Evolutionary conservation across 345 rosid genomes (phyloP).

Genomic region (Populus euphratica): DNA sequence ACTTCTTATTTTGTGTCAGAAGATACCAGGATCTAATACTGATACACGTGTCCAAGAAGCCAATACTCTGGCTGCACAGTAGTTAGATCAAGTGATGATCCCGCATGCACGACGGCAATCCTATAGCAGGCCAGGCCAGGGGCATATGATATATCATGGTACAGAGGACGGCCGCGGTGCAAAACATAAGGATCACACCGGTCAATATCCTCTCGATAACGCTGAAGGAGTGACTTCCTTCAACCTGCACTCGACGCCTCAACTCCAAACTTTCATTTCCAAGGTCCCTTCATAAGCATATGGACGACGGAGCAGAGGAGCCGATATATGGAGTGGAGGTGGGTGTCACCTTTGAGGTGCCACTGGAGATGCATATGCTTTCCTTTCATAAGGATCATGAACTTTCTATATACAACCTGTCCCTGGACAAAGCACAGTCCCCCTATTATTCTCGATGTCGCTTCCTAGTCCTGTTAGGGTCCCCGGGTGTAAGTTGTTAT

Average conservation of each 20-base stretch:
- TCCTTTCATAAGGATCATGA: neutral
- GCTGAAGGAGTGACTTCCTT: neutral
- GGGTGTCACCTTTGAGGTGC: too few species aligned
- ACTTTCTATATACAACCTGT: too few species aligned
- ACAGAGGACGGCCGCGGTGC: neutral
- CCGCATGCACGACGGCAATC: neutral
- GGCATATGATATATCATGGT: neutral
- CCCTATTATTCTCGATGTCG: neutral
- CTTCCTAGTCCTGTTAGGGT: neutral
- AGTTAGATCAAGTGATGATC: neutral
- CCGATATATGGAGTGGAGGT: too few species aligned
- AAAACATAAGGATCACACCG: neutral
- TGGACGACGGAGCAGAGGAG: too few species aligned
- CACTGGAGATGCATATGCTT: too few species aligned
- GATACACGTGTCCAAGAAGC: neutral
- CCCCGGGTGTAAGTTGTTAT: too few species aligned
- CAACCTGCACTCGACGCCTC: neutral
- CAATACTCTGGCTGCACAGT: neutral
- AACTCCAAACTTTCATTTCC: conserved; percentile 6
- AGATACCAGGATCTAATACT: neutral
- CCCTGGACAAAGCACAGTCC: neutral
- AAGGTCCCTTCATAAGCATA: neutral
- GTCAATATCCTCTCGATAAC: neutral
- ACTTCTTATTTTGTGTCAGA: neutral
- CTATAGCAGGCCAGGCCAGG: too few species aligned